Evolutionary conservation across 768 basidiomycete species (phyloP), one percentile per base, ranked within the genome.

Genomic region (Tulasnella sp.): DNA sequence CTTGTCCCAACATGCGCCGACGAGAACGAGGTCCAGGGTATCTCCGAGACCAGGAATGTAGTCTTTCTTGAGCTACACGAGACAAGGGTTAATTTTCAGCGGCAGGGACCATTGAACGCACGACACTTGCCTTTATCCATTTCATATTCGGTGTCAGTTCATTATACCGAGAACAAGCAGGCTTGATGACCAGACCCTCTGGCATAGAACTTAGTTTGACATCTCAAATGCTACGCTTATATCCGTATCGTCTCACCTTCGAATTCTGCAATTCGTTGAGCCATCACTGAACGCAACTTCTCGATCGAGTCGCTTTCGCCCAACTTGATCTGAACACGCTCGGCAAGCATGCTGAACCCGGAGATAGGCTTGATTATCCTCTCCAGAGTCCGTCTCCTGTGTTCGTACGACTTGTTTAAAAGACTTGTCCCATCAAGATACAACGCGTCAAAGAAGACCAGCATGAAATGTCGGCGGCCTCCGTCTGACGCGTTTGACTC

Each of bases 361-460:
- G 84, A 83, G n/a, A 85, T 82, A 11, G 79, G 77, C 1, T 76
- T 76, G 41, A 95, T 81, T 8, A 88, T 74, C 1, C 80, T 76
- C 77, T 94, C 89, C 17, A 97, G 85, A 3, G 85, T 77, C 17
- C 79, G 78, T 36, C 92, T 86, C 14, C 95, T 87, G 8, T 81
- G 75, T 0, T 79, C 78, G 76, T 95, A 95, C 0, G 88, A 79
- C 3, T 77, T 77, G 12, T 82, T 80, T 6, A 92, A 75, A 12
- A 92, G 80, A 8, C 85, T 88, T 40, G 78, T 76, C n/a, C 81
- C 85, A 75, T 94, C 86, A 0, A 93, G 80, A n/a, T 85, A 78
- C 6, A 97, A 83, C 16, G 95, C 76, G 76, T 97, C 95, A 77
- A 95, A 97, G 81, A 94, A 95, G 14, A 94, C 89, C 19, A 96